These are phyloP conservation scores for Pythium dissotocum DNA, from an alignment of 352 stramenopile species.

Conservation along the genomic window DNA sequence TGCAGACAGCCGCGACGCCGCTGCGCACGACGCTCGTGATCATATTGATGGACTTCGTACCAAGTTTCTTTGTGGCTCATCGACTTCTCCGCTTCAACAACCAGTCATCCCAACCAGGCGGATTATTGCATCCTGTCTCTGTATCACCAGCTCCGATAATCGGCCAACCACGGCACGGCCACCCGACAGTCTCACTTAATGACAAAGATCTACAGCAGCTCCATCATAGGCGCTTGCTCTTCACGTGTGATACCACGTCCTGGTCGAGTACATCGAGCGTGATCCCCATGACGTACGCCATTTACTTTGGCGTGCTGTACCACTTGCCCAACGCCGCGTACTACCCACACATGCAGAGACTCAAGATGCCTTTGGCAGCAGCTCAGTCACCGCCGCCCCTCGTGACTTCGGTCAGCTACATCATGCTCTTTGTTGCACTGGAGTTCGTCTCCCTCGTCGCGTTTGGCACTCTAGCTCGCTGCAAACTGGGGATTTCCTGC, in stretches of 20 bases:
- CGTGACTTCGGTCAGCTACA: background rate
- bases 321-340: slow-evolving; percentile 37
- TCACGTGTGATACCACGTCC: slow-evolving; percentile 7
- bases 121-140: background rate
- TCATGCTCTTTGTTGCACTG: slow-evolving; percentile 17
- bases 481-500: slow-evolving; percentile 8
- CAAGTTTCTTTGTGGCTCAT: background rate
- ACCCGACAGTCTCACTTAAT: no score
- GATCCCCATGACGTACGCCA: slow-evolving; percentile 25
- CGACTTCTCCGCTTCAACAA: background rate
- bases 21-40: background rate
- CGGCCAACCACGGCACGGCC: background rate
- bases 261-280: slow-evolving; percentile 36
- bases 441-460: slow-evolving; percentile 27
- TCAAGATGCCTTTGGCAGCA: background rate
- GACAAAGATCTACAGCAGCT: background rate
- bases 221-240: background rate
- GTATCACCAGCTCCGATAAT: background rate
- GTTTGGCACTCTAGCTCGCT: slow-evolving; percentile 10
- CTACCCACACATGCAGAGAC: slow-evolving; percentile 18
- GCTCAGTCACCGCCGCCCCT: background rate
- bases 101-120: background rate
- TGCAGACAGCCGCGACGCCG: background rate
- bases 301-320: slow-evolving; percentile 27
- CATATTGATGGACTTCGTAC: background rate